Conservation (phyloP, 163 green algal species). For the Scenedesmus sp. region DNA sequence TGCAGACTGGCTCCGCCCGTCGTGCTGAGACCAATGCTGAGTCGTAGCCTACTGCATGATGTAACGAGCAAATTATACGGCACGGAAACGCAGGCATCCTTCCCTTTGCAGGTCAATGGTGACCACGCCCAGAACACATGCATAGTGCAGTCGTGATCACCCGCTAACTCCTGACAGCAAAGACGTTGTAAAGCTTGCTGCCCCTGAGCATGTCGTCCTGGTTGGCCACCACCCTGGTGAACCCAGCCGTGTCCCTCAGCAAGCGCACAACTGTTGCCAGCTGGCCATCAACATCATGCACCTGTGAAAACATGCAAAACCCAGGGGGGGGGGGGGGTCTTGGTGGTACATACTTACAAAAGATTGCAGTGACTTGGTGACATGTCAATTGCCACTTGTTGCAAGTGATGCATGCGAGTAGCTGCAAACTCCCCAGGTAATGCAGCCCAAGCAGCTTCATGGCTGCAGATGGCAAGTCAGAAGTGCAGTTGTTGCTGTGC, state of each 20-base stretch:
- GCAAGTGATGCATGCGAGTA: neutral
- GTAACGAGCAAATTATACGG: no score
- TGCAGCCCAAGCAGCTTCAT: neutral
- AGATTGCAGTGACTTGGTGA: neutral
- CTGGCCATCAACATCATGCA: slow-evolving; percentile 43
- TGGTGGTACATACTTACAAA: no score
- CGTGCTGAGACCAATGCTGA: neutral
- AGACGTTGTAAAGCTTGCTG: slow-evolving; percentile 61
- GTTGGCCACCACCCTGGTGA: slow-evolving; percentile 10
- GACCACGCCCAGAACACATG: no score
- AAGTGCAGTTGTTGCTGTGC: neutral
- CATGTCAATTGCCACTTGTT: neutral
- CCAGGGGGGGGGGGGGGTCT: no score
- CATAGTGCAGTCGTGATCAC: neutral
- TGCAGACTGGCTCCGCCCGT: neutral
- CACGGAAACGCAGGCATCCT: no score
- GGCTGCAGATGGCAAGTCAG: neutral
- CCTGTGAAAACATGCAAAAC: slow-evolving; percentile 17
- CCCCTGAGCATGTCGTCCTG: slow-evolving; percentile 50
- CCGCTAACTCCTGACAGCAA: neutral
- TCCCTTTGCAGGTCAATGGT: no score
- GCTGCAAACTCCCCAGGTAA: no score
- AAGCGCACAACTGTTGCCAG: slow-evolving; percentile 48
- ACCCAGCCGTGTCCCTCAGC: slow-evolving; percentile 17
- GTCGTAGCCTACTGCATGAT: no score